phyloP scores from a whole-genome alignment of 257 asterid genomes.

The Paulownia fortunei region DNA sequence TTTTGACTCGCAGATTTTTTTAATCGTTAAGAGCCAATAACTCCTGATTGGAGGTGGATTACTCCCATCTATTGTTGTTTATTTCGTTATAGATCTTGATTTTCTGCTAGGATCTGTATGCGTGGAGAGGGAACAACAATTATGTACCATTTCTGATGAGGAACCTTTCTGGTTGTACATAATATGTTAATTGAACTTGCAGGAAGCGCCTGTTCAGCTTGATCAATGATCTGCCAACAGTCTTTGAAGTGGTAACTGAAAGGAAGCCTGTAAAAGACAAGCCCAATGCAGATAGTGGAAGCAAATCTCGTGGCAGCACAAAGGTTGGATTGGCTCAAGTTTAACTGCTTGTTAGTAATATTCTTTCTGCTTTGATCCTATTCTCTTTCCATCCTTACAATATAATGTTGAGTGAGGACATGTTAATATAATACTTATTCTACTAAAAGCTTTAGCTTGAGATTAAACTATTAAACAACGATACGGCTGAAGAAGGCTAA shows the following conservation, averaged over 20 bases:
- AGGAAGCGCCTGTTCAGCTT: slow-evolving; percentile 96
- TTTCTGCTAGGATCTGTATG: slow-evolving; percentile 1
- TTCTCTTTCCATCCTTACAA: not conserved
- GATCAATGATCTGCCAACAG: slow-evolving; percentile 87
- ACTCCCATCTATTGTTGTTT: not conserved
- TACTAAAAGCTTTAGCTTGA: slow-evolving; percentile 6
- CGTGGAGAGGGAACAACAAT: slow-evolving; percentile 2
- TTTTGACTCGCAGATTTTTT: not conserved
- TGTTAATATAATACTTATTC: not conserved
- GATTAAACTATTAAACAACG: not conserved
- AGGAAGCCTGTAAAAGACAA: slow-evolving; percentile 86
- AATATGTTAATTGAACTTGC: slow-evolving; percentile 27
- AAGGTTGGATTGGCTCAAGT: slow-evolving; percentile 51
- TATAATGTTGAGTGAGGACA: not conserved
- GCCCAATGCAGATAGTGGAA: slow-evolving; percentile 88
- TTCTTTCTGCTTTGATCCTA: not conserved
- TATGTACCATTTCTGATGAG: not conserved
- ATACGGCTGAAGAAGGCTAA: not conserved
- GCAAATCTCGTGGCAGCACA: slow-evolving; percentile 82
- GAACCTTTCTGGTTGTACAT: slow-evolving; percentile 8
- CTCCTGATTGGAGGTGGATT: not conserved
- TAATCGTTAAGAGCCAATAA: not conserved
- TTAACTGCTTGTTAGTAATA: not conserved
- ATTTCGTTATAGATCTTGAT: not conserved
- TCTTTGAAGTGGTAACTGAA: slow-evolving; percentile 86